Base-by-base conservation (phyloP, 345 rosid genomes). In the Salix arbutifolia region DNA sequence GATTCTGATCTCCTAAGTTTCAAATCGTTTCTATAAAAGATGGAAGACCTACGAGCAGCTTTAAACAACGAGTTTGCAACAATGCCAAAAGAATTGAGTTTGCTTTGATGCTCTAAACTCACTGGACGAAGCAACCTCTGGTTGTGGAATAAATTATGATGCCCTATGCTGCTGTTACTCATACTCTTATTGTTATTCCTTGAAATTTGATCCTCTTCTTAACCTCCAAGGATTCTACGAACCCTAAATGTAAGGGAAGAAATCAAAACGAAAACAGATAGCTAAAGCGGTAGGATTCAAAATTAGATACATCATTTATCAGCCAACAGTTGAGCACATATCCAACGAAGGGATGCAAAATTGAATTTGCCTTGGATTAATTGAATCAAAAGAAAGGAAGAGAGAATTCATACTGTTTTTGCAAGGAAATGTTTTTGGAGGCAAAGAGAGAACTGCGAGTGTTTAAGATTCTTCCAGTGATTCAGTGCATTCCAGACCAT, bases 81-180 rank as follows among this genome's bases (percentile, higher is more conserved):
- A 77, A 85, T 68, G 83, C 83, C 84, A 50, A 87, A 88, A 6
- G 89, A 84, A 80, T 73, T 80, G 62, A 84, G 83, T 74, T 91
- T 91, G 86, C 83, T 83, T 79, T 75, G 94, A 90, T 78, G 88
- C 74, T 92, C 92, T 4, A 87, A 83, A 78, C 52, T 85, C 58
- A 76, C 23, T 50, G 94, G 92, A 78, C 85, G 88, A 82, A 87
- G 82, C 82, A 91, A 89, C 78, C 87, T 85, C 82, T 80, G 92
- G 69, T 78, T 86, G 21, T 82, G 91, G 72, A 77, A 88, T 14
- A 92, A 83, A 77, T 91, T 75, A 72, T 88, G 86, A 69, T 86
- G 86, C 77, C 87, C 83, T 16, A 91, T 70, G 66, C 86, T 82
- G 66, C 88, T 81, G 83, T 84, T 88, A 74, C 94, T 91, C 99